These are phyloP conservation scores for Botrytis pseudocinerea DNA, from an alignment of 2,329 filamentous ascomycete species.

Conservation along the genomic window DNA sequence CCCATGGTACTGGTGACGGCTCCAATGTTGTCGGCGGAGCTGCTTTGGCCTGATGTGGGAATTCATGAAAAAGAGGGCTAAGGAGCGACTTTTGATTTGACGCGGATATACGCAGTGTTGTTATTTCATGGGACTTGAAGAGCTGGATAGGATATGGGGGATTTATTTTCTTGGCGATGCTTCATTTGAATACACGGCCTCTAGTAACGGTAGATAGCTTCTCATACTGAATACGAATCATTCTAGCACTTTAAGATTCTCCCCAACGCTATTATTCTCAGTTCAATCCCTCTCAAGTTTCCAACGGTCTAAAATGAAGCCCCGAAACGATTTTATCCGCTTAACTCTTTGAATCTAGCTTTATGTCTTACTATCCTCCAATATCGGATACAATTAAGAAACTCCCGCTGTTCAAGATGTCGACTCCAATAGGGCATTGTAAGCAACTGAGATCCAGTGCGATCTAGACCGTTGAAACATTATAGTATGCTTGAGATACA, in stretches of 20 bases:
- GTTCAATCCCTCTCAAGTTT: background rate
- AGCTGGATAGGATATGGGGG: background rate
- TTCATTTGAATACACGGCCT: background rate
- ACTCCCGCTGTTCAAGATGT: background rate
- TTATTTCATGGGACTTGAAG: background rate
- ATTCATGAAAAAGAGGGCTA: background rate
- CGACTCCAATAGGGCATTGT: background rate
- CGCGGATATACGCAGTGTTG: background rate
- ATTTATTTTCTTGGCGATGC: background rate
- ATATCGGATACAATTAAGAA: background rate
- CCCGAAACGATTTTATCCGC: background rate
- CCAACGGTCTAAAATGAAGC: background rate
- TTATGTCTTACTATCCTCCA: background rate
- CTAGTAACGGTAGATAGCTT: background rate
- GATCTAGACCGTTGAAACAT: background rate
- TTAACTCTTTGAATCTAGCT: background rate
- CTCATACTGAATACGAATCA: background rate
- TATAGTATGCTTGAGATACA: background rate
- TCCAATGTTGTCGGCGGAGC: background rate
- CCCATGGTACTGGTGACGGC: background rate
- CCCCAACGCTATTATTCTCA: no score
- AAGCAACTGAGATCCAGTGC: background rate
- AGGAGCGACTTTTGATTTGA: background rate
- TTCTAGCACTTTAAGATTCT: background rate
- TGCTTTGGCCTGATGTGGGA: background rate